A percentile compares a stretch with the other conserved stretches of the same genome.
Conservation (phyloP, 164 flowering plant genomes). For the Tetracentron sinense region DNA sequence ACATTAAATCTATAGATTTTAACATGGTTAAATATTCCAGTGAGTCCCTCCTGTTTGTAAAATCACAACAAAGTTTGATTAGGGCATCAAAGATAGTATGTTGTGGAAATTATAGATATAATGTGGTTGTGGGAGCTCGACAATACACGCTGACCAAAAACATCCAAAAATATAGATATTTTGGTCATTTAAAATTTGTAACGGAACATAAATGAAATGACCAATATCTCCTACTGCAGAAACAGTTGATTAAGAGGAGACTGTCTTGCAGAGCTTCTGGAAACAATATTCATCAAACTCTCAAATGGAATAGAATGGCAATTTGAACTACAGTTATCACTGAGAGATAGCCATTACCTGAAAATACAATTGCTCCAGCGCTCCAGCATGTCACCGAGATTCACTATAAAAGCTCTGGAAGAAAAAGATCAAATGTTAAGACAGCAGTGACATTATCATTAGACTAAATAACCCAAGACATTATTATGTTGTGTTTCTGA, state of each 20-base stretch:
- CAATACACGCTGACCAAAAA: no score
- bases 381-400: constrained; percentile 97
- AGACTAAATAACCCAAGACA: not conserved
- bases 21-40: no score
- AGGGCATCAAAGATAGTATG: no score
- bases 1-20: no score
- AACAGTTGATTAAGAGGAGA: no score
- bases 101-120: no score
- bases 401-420: constrained; percentile 87
- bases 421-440: constrained; percentile 8
- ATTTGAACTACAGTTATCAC: constrained; percentile 1
- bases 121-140: not conserved
- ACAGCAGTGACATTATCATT: not conserved
- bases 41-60: no score
- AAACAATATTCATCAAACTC: not conserved
- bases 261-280: not conserved
- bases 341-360: constrained; percentile 48
- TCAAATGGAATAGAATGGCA: not conserved
- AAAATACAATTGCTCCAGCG: constrained; percentile 92
- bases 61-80: no score
- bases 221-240: not conserved
- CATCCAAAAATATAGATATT: no score
- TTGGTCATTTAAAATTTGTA: not conserved
- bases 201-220: not conserved
- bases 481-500: not conserved